phyloP scores from a whole-genome alignment of 75 land plant species.

The Pinus tabuliformis region DNA sequence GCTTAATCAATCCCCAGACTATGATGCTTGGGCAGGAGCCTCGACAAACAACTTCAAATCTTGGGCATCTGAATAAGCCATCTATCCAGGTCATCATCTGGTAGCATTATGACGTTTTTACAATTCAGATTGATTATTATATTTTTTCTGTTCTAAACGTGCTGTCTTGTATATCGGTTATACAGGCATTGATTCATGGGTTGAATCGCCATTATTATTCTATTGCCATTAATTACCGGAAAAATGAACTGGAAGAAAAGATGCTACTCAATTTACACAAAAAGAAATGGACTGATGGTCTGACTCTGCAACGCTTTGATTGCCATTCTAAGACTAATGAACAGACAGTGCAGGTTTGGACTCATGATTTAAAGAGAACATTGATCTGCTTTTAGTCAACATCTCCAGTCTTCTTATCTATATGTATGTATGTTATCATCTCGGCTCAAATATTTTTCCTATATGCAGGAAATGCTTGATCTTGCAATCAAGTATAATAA shows the following conservation, averaged over 20 bases:
- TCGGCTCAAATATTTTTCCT: neutral
- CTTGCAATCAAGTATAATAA: constrained; percentile 92
- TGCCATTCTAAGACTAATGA: constrained; percentile 91
- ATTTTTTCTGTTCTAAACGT: neutral
- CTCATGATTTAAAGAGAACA: neutral
- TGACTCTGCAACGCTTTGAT: constrained; percentile 81
- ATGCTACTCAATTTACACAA: constrained; percentile 95
- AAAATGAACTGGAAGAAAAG: constrained; percentile 97
- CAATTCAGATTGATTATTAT: neutral
- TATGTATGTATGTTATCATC: neutral
- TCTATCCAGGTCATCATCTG: constrained; percentile 72
- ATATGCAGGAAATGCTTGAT: constrained; percentile 85
- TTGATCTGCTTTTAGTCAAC: neutral
- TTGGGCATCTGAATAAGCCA: constrained; percentile 97
- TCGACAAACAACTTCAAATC: constrained; percentile 93
- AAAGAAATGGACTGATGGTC: constrained; percentile 99
- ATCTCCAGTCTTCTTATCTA: neutral
- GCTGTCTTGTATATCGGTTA: neutral
- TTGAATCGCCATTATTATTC: constrained; percentile 96
- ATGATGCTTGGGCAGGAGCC: constrained; percentile 99
- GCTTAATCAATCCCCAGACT: constrained; percentile 94
- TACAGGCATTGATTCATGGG: constrained; percentile 96
- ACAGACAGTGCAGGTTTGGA: constrained; percentile 78
- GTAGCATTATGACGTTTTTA: neutral
- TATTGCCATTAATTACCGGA: constrained; percentile 94